Base-by-base conservation (phyloP, 306 rosid genomes). In the Heteromeles arbutifolia region DNA sequence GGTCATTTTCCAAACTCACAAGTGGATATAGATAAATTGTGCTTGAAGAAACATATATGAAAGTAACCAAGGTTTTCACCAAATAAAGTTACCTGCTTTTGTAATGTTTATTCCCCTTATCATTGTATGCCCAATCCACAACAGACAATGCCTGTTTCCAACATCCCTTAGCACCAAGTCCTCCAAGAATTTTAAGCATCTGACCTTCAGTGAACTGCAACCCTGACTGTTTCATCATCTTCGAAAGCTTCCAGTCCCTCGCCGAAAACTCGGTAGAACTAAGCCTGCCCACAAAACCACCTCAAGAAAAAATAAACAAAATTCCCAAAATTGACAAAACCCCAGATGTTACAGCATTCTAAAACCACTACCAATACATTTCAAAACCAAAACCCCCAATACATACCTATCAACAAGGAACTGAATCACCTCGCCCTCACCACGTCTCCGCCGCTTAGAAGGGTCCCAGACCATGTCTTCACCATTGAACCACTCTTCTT, bases 381-480 rank as follows among this genome's bases (percentile, higher is more conserved):
- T 26, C 12, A 22, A 56, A 21, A 32, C 28, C 26, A 78, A 72
- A 37, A 29, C 24, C 39, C 39, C 65, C 79, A 65, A 78, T 26
- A 81, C 93, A 58, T 84, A 94, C 98, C 98, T 94, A 18, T 91
- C 83, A 67, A 91, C 96, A 54, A 94, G 98, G 82, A 91, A 91
- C 74, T 79, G 82, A 48, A 94, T 82, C 76, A 79, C 90, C 88
- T 90, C 89, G 13, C 45, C 82, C 86, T 91, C 98, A 44, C 86
- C 50, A 9, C 90, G 92, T 48, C 82, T 70, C 84, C 81, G 67
- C 84, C 81, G 82, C 69, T 82, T 83, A 17, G 57, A 31, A 8
- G 74, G 61, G 24, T 69, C 77, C 87, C 66, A 53, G 0, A 63
- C 70, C 44, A 72, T 83, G 50, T 79, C 69, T 69, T 77, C 91